phyloP scores from a whole-genome alignment of 2,329 filamentous ascomycete genomes.

The Aspergillaceae sp. region DNA sequence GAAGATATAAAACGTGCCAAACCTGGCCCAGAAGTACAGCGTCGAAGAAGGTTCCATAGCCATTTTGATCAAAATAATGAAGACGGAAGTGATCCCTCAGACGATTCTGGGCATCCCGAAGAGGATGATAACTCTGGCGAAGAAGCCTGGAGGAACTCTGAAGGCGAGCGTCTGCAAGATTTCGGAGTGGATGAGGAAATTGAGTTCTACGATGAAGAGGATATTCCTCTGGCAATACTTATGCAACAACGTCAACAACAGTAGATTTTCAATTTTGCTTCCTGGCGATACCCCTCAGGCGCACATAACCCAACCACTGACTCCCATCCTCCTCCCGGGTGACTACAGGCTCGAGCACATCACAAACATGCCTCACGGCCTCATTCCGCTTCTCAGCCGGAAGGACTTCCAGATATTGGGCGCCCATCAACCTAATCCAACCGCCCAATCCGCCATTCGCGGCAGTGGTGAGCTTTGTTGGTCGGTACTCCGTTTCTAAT shows the following conservation, averaged over 20 bases:
- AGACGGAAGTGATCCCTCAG: conserved; percentile 12
- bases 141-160: conserved; percentile 54
- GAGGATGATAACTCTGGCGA: conserved; percentile 39
- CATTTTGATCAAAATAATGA: conserved; percentile 19
- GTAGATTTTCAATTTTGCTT: conserved; percentile 11
- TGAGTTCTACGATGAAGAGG: conserved; percentile 57
- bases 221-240: conserved; percentile 50
- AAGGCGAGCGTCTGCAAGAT: conserved; percentile 54
- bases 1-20: conserved; percentile 42
- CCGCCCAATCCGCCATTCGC: conserved; percentile 51
- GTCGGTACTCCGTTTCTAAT: conserved; percentile 56
- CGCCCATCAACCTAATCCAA: conserved; percentile 59
- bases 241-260: conserved; percentile 32
- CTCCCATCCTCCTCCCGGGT: conserved; percentile 50
- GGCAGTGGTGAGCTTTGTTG: conserved; percentile 43
- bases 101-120: conserved; percentile 1
- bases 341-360: conserved; percentile 49
- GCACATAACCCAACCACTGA: conserved; percentile 41
- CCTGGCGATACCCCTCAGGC: conserved; percentile 35
- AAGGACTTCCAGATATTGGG: conserved; percentile 49
- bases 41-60: conserved; percentile 36
- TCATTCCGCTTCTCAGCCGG: conserved; percentile 42
- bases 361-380: conserved; percentile 47
- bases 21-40: conserved; percentile 25
- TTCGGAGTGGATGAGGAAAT: conserved; percentile 58